A percentile compares a stretch with the other conserved stretches of the same genome.
Evolutionary conservation across 331 rosid species (phyloP).

Genomic region (Malus hybrid): DNA sequence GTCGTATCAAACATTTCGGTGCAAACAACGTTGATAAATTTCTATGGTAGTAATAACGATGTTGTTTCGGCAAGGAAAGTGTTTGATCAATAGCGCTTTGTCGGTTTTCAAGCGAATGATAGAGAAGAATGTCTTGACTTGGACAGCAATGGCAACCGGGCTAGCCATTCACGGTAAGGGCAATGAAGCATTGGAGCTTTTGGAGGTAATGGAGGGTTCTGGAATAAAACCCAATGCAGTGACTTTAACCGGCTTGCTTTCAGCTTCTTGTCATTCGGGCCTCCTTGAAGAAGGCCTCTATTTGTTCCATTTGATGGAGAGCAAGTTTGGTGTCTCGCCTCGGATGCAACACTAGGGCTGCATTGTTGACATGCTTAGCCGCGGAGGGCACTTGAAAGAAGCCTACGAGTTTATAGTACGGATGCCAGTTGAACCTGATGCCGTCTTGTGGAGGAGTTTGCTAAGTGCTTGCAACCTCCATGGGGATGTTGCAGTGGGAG

Average conservation of each 20-base stretch:
- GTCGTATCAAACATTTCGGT: slow-evolving; percentile 38
- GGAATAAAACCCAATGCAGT: slow-evolving; percentile 56
- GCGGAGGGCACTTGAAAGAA: slow-evolving; percentile 46
- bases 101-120: slow-evolving; percentile 45
- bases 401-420: slow-evolving; percentile 46
- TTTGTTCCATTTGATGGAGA: slow-evolving; percentile 46
- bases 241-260: slow-evolving; percentile 66
- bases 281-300: slow-evolving; percentile 67
- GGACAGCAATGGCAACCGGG: slow-evolving; percentile 74
- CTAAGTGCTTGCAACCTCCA: slow-evolving; percentile 63
- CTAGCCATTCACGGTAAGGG: slow-evolving; percentile 79
- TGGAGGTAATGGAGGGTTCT: slow-evolving; percentile 33
- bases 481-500: slow-evolving; percentile 59
- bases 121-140: slow-evolving; percentile 57
- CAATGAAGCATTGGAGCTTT: slow-evolving; percentile 45
- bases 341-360: slow-evolving; percentile 62
- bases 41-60: slow-evolving; percentile 53
- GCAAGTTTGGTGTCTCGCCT: slow-evolving; percentile 41
- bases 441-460: slow-evolving; percentile 69
- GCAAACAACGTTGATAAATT: slow-evolving; percentile 51
- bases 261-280: slow-evolving; percentile 70
- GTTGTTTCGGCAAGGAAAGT: slow-evolving; percentile 44
- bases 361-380: slow-evolving; percentile 56
- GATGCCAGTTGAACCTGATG: slow-evolving; percentile 53
- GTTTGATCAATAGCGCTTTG: slow-evolving; percentile 65